Evolutionary conservation across 78 protist species (phyloP).

Genomic region (Polysphondylium violaceum): DNA sequence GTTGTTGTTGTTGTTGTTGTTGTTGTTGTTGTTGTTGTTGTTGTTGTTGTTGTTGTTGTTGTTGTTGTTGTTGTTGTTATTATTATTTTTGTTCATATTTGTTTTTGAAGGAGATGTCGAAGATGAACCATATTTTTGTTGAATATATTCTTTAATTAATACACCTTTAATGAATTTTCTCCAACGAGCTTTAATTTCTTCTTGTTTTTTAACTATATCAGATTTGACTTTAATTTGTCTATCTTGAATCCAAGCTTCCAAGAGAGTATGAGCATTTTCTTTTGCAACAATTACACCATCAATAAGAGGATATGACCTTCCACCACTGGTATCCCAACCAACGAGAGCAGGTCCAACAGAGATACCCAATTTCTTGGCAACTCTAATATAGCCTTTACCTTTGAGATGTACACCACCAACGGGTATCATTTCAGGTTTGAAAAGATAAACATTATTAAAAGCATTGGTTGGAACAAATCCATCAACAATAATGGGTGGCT

Average conservation of each 20-base stretch:
- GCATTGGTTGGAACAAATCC: constrained; percentile 52
- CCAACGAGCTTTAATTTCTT: constrained; percentile 43
- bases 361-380: constrained; percentile 57
- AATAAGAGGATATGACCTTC: constrained; percentile 14
- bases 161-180: constrained; percentile 20
- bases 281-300: constrained; percentile 73
- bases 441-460: constrained; percentile 69
- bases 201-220: constrained; percentile 20
- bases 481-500: constrained; percentile 20
- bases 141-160: constrained; percentile 47
- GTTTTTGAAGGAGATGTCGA: too few relatives aligned
- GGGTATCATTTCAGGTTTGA: constrained; percentile 73
- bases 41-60: too few relatives aligned
- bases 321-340: constrained; percentile 58
- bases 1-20: too few relatives aligned
- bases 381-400: constrained; percentile 19
- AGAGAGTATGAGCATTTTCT: constrained; percentile 18
- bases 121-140: constrained; percentile 12
- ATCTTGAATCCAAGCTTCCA: constrained; percentile 59
- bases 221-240: not conserved
- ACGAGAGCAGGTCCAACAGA: constrained; percentile 71
- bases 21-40: too few relatives aligned
- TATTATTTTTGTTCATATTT: too few relatives aligned
- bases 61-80: too few relatives aligned
- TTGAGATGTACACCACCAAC: constrained; percentile 68